Percentiles rank a stretch among this genome's conserved stretches.
Conservation (phyloP, 78 protist species). For the Pigoraptor vietnamica region DNA sequence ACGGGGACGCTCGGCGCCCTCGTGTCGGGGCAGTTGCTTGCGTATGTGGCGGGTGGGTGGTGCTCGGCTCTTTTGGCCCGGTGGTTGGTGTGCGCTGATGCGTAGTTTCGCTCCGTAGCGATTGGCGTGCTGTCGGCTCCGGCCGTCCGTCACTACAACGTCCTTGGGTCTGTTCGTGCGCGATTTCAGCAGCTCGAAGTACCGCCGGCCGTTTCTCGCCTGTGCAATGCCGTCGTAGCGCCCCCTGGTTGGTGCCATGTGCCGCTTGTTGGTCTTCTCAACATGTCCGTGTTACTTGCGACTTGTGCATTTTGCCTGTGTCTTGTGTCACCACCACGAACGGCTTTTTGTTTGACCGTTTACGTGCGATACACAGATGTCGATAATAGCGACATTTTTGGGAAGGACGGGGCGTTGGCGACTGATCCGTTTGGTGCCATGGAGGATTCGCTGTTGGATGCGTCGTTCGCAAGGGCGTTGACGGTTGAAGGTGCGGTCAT, state of each 20-base stretch:
- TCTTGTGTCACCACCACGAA: too few species aligned
- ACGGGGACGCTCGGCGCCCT: background rate
- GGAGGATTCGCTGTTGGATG: background rate
- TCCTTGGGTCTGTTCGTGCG: background rate
- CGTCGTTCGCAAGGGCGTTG: background rate
- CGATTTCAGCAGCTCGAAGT: too few species aligned
- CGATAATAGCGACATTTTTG: background rate
- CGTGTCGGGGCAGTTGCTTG: background rate
- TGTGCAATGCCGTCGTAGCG: too few species aligned
- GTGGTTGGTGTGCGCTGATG: background rate
- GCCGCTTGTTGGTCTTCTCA: too few species aligned
- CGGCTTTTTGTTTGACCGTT: background rate
- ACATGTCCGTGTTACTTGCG: background rate
- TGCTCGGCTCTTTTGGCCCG: background rate
- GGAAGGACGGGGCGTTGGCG: background rate
- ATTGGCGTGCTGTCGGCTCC: background rate
- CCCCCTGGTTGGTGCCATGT: too few species aligned
- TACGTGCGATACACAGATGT: background rate
- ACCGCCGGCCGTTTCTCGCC: background rate
- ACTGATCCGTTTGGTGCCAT: background rate
- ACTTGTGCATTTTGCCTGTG: too few species aligned
- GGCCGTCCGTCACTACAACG: background rate
- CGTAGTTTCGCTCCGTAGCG: background rate
- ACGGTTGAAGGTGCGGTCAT: background rate
- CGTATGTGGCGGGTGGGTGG: background rate